Evolutionary conservation across 2,329 filamentous ascomycete genomes (phyloP).

Genomic region (Colletotrichum coccodes): DNA sequence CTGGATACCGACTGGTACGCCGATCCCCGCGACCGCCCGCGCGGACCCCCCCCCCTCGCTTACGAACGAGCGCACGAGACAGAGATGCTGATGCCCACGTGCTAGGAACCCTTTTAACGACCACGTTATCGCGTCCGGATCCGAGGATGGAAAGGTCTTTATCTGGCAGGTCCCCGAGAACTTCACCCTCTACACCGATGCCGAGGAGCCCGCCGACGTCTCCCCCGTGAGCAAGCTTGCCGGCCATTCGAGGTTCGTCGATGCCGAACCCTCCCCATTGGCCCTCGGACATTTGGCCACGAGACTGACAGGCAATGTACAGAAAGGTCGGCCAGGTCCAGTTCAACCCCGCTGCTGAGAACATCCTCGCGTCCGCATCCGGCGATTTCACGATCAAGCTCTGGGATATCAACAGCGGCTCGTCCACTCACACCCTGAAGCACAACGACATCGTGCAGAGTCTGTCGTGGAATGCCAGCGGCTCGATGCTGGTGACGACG

Average conservation of each 20-base stretch:
- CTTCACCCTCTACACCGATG: slow-evolving; percentile 87
- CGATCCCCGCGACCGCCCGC: slow-evolving; percentile 40
- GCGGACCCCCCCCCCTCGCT: slow-evolving; percentile 6
- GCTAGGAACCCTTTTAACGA: slow-evolving; percentile 95
- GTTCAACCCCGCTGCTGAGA: slow-evolving; percentile 96
- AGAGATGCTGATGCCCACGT: slow-evolving; percentile 39
- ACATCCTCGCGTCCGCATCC: slow-evolving; percentile 93
- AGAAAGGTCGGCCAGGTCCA: slow-evolving; percentile 98
- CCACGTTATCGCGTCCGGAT: slow-evolving; percentile 88
- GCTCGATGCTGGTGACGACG: slow-evolving; percentile 87
- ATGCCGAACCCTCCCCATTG: slow-evolving; percentile 9
- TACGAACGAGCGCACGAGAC: slow-evolving; percentile 22
- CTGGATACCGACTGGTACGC: slow-evolving; percentile 95
- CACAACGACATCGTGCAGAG: slow-evolving; percentile 95
- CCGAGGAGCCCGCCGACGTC: slow-evolving; percentile 85
- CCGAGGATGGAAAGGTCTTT: slow-evolving; percentile 97
- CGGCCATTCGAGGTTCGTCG: slow-evolving; percentile 81
- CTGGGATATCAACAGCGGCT: slow-evolving; percentile 89
- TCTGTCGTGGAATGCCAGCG: slow-evolving; percentile 93
- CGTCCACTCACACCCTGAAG: slow-evolving; percentile 79
- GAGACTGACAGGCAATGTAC: slow-evolving; percentile 26
- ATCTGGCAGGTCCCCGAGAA: slow-evolving; percentile 93
- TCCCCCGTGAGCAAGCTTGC: slow-evolving; percentile 82
- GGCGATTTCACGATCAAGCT: slow-evolving; percentile 96
- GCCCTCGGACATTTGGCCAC: neutral